These are phyloP conservation scores for Austroboletus olivaceoglutinosus DNA, from an alignment of 1,284 basidiomycete genomes.

Conservation along the genomic window DNA sequence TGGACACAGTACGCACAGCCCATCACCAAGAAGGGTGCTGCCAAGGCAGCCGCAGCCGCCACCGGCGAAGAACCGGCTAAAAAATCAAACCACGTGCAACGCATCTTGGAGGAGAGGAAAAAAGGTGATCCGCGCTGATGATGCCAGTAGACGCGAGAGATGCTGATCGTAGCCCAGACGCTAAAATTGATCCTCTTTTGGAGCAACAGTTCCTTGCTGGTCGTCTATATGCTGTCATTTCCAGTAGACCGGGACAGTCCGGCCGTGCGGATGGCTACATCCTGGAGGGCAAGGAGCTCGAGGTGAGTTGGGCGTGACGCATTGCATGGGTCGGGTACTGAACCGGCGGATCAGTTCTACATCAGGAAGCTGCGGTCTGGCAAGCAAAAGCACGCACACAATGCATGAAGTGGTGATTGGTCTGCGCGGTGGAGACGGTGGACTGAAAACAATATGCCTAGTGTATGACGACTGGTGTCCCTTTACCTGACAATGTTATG, in stretches of 20 bases:
- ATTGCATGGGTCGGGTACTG: conserved; percentile 7
- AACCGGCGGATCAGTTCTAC: conserved; percentile 69
- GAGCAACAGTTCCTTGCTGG: conserved; percentile 86
- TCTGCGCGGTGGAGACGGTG: not conserved
- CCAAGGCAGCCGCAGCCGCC: conserved; percentile 50
- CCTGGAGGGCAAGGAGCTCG: conserved; percentile 95
- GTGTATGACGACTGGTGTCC: conserved; percentile 7
- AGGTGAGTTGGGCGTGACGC: conserved; percentile 51
- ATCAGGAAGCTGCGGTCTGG: conserved; percentile 86
- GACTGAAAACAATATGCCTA: too few relatives aligned
- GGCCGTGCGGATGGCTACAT: conserved; percentile 95
- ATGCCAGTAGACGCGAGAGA: conserved; percentile 1
- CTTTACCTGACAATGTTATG: conserved; percentile 11
- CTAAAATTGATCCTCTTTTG: conserved; percentile 86
- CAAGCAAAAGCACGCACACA: conserved; percentile 89
- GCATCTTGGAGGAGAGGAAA: conserved; percentile 83
- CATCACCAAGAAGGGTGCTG: conserved; percentile 71
- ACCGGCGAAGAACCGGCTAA: conserved; percentile 69
- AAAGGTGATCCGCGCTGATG: conserved; percentile 55
- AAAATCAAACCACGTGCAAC: conserved; percentile 86
- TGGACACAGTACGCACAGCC: conserved; percentile 80
- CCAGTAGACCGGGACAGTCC: conserved; percentile 91
- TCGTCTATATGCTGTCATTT: conserved; percentile 85
- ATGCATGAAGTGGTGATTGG: conserved; percentile 38
- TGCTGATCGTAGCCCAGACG: conserved; percentile 47